Conservation (phyloP, 1,139 yeast species). For the Taphrina flavorubra region DNA sequence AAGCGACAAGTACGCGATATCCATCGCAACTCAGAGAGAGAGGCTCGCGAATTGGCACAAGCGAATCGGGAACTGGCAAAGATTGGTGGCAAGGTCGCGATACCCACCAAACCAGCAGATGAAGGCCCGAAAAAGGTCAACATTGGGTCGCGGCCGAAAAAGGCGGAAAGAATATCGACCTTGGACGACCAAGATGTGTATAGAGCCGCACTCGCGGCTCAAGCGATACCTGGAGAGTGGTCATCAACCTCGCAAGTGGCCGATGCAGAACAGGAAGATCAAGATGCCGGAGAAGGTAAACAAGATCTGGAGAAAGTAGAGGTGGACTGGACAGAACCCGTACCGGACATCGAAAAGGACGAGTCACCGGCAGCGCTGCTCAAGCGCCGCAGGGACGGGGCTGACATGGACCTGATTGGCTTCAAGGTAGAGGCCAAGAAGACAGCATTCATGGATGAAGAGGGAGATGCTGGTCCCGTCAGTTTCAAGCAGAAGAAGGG, state of each 20-base stretch:
- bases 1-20: slow-evolving; percentile 36
- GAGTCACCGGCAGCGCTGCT: background rate
- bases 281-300: background rate
- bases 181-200: slow-evolving; percentile 34
- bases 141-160: slow-evolving; percentile 16
- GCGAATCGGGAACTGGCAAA: slow-evolving; percentile 38
- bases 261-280: background rate
- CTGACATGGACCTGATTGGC: slow-evolving; percentile 22
- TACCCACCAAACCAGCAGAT: background rate
- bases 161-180: background rate
- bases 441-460: slow-evolving; percentile 3
- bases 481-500: slow-evolving; percentile 32
- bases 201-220: slow-evolving; percentile 33
- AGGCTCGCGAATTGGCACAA: slow-evolving; percentile 23
- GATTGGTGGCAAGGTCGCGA: slow-evolving; percentile 35
- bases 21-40: slow-evolving; percentile 30
- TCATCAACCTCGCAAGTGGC: slow-evolving; percentile 3
- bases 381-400: slow-evolving; percentile 33
- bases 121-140: slow-evolving; percentile 17
- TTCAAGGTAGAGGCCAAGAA: slow-evolving; percentile 24
- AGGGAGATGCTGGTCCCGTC: slow-evolving; percentile 19
- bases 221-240: slow-evolving; percentile 36
- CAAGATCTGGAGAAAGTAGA: background rate
- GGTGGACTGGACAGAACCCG: slow-evolving; percentile 9
- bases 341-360: slow-evolving; percentile 3